These are phyloP conservation scores for Rhodotorula mucilaginosa DNA, from an alignment of 1,284 basidiomycete species.

Conservation along the genomic window DNA sequence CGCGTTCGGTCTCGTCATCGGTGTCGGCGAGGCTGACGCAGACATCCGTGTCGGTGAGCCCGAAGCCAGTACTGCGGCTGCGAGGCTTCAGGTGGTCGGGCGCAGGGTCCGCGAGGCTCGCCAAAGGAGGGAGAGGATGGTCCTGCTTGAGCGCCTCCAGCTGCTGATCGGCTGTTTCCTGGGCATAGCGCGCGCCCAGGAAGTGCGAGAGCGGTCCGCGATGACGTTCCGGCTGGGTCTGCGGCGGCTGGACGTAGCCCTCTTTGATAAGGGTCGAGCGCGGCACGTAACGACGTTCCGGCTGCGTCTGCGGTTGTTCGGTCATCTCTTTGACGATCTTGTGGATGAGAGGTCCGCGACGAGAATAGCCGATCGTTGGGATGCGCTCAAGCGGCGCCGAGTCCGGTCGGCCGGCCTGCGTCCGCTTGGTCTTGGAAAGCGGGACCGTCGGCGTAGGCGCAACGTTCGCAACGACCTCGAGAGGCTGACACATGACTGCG, in stretches of 20 bases:
- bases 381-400: background rate
- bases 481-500: slow-evolving; percentile 10
- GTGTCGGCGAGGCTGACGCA: background rate
- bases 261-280: no score
- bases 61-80: slow-evolving; percentile 9
- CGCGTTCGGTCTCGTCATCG: background rate
- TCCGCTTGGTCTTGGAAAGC: no score
- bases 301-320: no score
- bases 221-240: no score
- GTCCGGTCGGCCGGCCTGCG: background rate
- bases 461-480: background rate
- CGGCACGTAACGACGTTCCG: background rate
- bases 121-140: background rate
- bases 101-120: background rate
- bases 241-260: no score
- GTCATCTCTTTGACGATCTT: rapidly evolving
- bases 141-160: no score
- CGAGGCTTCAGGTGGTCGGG: background rate
- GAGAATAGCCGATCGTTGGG: background rate
- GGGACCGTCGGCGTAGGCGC: background rate
- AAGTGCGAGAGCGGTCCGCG: no score
- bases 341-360: background rate
- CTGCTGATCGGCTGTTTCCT: background rate
- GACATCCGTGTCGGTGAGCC: slow-evolving; percentile 19
- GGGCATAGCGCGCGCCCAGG: no score